Evolutionary conservation across 2,329 filamentous ascomycete genomes (phyloP).

Genomic region (Sarocladium oryzae): DNA sequence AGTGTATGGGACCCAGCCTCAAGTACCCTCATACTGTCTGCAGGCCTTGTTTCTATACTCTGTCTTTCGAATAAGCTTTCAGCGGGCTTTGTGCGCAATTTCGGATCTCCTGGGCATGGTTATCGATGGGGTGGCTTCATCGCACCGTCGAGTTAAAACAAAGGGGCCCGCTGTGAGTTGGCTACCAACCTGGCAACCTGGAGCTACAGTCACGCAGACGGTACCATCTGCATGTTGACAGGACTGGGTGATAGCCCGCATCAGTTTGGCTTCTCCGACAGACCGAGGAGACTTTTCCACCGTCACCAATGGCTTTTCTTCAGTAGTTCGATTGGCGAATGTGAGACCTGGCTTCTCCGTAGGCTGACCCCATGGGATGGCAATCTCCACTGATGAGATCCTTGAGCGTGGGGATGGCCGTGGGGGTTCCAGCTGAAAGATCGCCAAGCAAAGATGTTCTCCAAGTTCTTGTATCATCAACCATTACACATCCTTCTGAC

Average conservation of each 20-base stretch:
- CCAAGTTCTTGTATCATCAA: neutral
- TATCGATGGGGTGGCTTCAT: too few relatives aligned
- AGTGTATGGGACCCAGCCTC: too few relatives aligned
- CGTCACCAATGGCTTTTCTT: neutral
- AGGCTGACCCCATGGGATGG: neutral
- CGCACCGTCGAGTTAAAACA: too few relatives aligned
- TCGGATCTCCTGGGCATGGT: too few relatives aligned
- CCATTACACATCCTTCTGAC: constrained; percentile 2
- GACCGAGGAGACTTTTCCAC: neutral
- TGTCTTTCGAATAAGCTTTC: too few relatives aligned
- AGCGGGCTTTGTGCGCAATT: too few relatives aligned
- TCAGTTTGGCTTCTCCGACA: neutral
- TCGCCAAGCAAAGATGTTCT: constrained; percentile 4
- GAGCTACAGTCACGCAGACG: neutral
- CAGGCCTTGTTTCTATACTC: too few relatives aligned
- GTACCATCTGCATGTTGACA: neutral
- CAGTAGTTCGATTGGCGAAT: neutral
- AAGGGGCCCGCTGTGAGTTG: too few relatives aligned
- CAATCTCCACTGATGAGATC: constrained; percentile 9
- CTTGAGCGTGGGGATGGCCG: constrained; percentile 1
- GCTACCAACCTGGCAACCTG: neutral
- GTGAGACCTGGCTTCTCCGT: neutral
- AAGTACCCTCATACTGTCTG: too few relatives aligned
- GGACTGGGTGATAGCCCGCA: neutral
- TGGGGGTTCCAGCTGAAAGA: constrained; percentile 7